phyloP scores from a whole-genome alignment of 192 early-diverging fungal species.

The Backusella mclennaniae region DNA sequence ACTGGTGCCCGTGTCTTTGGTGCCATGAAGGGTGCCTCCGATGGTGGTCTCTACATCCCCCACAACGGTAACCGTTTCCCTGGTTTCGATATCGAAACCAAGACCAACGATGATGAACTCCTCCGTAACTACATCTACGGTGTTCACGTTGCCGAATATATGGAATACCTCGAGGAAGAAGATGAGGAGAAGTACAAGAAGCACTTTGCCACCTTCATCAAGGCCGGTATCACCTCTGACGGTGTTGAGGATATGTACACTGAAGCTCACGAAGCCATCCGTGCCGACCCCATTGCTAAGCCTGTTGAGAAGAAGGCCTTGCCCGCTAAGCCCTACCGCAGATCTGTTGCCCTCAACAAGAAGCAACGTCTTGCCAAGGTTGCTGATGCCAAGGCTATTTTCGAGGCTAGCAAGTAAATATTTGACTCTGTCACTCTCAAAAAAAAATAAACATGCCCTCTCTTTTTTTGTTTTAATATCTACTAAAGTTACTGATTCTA shows the following conservation, averaged over 20 bases:
- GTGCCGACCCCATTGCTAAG: constrained; percentile 79
- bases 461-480: not conserved
- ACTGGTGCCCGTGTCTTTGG: too few species aligned
- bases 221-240: constrained; percentile 81
- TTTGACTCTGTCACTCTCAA: not conserved
- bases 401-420: constrained; percentile 18
- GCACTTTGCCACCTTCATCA: constrained; percentile 93
- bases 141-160: constrained; percentile 97
- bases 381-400: constrained; percentile 73
- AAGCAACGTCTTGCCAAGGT: constrained; percentile 90
- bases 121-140: constrained; percentile 97
- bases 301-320: constrained; percentile 72
- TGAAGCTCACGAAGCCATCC: constrained; percentile 88
- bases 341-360: constrained; percentile 68
- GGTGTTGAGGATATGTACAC: constrained; percentile 94
- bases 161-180: constrained; percentile 96
- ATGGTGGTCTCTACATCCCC: constrained; percentile 97
- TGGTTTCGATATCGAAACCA: constrained; percentile 85
- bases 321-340: constrained; percentile 56
- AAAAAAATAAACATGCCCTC: not conserved
- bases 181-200: constrained; percentile 97
- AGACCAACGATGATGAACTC: constrained; percentile 88
- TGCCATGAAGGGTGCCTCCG: too few species aligned
- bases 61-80: constrained; percentile 97
- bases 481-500: not conserved